Evolutionary conservation across 176 grass and related monocot species (phyloP).

Genomic region (Aechmea fasciata): DNA sequence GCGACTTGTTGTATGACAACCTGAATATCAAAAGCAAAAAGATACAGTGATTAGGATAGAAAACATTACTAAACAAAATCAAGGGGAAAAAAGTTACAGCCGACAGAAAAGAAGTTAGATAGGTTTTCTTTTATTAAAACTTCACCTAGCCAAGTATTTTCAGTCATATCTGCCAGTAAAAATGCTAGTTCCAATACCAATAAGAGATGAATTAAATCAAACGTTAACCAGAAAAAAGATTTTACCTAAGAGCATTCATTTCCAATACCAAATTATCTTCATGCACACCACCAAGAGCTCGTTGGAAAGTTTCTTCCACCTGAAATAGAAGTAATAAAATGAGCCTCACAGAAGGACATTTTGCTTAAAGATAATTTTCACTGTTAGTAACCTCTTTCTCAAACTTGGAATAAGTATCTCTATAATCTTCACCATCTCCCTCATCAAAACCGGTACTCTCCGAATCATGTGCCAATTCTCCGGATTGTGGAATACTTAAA

Average conservation of each 20-base stretch:
- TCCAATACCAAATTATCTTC: slow-evolving; percentile 86
- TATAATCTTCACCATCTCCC: slow-evolving; percentile 26
- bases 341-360: not conserved
- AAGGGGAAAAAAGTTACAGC: not conserved
- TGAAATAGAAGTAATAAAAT: slow-evolving; percentile 19
- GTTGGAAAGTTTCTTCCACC: slow-evolving; percentile 91
- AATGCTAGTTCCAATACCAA: not conserved
- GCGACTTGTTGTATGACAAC: slow-evolving; percentile 71
- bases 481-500: slow-evolving; percentile 26
- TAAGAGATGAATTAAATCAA: not conserved
- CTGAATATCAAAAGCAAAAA: slow-evolving; percentile 33
- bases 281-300: slow-evolving; percentile 55
- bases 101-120: not conserved
- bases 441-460: slow-evolving; percentile 31
- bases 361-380: not conserved
- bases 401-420: slow-evolving; percentile 69
- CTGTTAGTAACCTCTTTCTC: slow-evolving; percentile 62
- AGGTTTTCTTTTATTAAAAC: not conserved
- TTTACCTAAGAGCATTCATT: slow-evolving; percentile 81
- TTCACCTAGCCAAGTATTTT: no score
- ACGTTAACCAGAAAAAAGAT: slow-evolving; percentile 2
- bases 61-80: not conserved
- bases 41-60: not conserved
- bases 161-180: no score
- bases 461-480: slow-evolving; percentile 26